Conservation (phyloP, 2,329 filamentous ascomycete genomes). For the Exutisphaerella laricina region DNA sequence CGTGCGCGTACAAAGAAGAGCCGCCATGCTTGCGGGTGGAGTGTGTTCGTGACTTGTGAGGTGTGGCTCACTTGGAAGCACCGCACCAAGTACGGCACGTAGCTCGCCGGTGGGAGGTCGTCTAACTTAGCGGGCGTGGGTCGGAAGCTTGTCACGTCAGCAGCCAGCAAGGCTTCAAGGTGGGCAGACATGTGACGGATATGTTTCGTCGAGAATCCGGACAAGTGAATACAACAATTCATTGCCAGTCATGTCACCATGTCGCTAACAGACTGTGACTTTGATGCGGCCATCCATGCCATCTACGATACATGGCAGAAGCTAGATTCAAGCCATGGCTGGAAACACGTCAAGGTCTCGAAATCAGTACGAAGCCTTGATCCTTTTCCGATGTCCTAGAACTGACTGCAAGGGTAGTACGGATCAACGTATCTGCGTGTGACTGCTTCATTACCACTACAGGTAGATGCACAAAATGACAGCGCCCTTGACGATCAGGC, state of each 20-base stretch:
- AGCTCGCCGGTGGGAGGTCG: neutral
- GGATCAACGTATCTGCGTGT: neutral
- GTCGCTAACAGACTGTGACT: too few relatives aligned
- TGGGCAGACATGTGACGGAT: too few relatives aligned
- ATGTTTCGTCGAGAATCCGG: too few relatives aligned
- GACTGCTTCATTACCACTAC: neutral
- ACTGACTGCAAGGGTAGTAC: neutral
- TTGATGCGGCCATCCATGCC: too few relatives aligned
- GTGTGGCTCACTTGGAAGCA: neutral
- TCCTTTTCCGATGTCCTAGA: too few relatives aligned
- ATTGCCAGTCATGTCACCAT: too few relatives aligned
- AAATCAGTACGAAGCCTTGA: neutral
- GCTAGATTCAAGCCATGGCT: too few relatives aligned
- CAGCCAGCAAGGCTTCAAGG: too few relatives aligned
- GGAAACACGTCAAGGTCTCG: neutral
- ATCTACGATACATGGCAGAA: too few relatives aligned
- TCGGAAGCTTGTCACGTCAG: slow-evolving; percentile 7
- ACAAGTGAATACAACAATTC: too few relatives aligned
- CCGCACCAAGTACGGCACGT: neutral
- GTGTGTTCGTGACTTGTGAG: slow-evolving; percentile 3
- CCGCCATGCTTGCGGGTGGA: slow-evolving; percentile 10
- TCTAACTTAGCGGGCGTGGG: neutral
- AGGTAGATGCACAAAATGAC: neutral
- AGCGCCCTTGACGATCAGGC: neutral
- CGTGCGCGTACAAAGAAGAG: slow-evolving; percentile 10